Percentiles rank a stretch among this genome's conserved stretches.
Evolutionary conservation across 2,329 filamentous ascomycete genomes (phyloP).

Genomic region (Fusarium heterosporum): DNA sequence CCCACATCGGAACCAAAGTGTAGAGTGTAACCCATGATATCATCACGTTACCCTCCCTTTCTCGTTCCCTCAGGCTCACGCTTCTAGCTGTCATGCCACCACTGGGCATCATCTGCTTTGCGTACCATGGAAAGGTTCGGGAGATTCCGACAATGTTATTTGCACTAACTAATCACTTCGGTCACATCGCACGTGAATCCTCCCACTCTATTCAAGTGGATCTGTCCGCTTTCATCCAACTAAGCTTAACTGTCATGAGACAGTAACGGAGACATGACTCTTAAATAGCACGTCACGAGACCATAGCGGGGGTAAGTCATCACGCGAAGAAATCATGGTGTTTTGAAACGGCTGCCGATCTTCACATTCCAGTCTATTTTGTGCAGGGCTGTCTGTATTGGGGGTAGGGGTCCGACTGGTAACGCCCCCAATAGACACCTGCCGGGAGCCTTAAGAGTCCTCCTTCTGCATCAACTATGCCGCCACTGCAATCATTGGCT

Average conservation of each 20-base stretch:
- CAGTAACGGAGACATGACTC: constrained; percentile 29
- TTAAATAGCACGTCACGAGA: constrained; percentile 29
- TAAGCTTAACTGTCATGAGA: constrained; percentile 19
- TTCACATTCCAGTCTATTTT: constrained; percentile 15
- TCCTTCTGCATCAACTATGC: neutral
- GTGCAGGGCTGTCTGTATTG: constrained; percentile 7
- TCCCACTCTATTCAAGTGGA: neutral
- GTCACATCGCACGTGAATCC: constrained; percentile 7
- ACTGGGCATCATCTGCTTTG: constrained; percentile 38
- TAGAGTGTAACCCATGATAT: constrained; percentile 43
- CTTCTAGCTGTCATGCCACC: constrained; percentile 40
- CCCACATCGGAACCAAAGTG: constrained; percentile 25
- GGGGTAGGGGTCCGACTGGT: neutral
- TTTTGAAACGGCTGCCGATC: constrained; percentile 24
- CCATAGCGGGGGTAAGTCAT: neutral
- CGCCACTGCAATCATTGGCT: constrained; percentile 21
- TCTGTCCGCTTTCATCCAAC: constrained; percentile 14
- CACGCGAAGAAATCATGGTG: constrained; percentile 17
- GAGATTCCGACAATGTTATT: constrained; percentile 33
- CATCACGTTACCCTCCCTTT: constrained; percentile 43
- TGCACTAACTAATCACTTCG: neutral
- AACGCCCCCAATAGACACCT: constrained; percentile 9
- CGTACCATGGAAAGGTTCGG: constrained; percentile 26
- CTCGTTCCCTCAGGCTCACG: constrained; percentile 3
- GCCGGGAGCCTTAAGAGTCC: neutral